A percentile compares a stretch with the other conserved stretches of the same genome.
phyloP scores from a whole-genome alignment of 129 eudicot genomes.

The Helianthus annuus region DNA sequence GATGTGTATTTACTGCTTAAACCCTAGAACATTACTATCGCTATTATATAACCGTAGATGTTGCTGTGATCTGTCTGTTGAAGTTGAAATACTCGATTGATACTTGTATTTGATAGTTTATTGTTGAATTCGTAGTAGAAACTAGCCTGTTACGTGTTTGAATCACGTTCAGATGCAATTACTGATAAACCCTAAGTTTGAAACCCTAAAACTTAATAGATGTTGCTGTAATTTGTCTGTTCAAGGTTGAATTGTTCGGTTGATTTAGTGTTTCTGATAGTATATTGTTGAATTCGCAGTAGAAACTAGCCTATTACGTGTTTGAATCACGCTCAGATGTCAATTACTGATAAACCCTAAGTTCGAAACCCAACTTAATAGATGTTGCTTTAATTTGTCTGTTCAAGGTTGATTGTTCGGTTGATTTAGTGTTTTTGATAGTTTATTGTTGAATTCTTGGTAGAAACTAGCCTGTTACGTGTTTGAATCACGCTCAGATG shows the following conservation, averaged over 20 bases:
- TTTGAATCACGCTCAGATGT: slow-evolving; percentile 1
- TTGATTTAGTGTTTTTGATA: no score
- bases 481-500: slow-evolving; percentile 10
- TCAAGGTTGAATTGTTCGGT: not conserved
- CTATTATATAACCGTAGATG: not conserved
- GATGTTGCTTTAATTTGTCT: not conserved
- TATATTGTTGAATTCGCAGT: slow-evolving; percentile 12
- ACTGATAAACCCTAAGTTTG: slow-evolving; percentile 23
- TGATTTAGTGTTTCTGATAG: slow-evolving; percentile 2
- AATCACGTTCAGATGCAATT: slow-evolving; percentile 7
- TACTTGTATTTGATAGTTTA: no score
- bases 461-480: not conserved
- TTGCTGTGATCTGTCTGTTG: slow-evolving; percentile 12
- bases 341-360: slow-evolving; percentile 24
- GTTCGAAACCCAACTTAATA: not conserved
- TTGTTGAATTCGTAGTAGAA: slow-evolving; percentile 11
- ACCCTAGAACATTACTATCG: not conserved
- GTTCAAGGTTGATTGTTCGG: slow-evolving; percentile 7
- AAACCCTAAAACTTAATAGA: not conserved
- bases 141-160: not conserved
- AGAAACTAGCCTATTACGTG: not conserved
- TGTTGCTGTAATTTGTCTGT: slow-evolving; percentile 11
- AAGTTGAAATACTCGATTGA: no score
- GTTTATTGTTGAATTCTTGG: slow-evolving; percentile 5
- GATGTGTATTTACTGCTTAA: slow-evolving; percentile 1